Percentiles rank a stretch among this genome's conserved stretches.
These are phyloP conservation scores for Malassezia globosa DNA, from an alignment of 1,284 basidiomycete species.

Conservation along the genomic window DNA sequence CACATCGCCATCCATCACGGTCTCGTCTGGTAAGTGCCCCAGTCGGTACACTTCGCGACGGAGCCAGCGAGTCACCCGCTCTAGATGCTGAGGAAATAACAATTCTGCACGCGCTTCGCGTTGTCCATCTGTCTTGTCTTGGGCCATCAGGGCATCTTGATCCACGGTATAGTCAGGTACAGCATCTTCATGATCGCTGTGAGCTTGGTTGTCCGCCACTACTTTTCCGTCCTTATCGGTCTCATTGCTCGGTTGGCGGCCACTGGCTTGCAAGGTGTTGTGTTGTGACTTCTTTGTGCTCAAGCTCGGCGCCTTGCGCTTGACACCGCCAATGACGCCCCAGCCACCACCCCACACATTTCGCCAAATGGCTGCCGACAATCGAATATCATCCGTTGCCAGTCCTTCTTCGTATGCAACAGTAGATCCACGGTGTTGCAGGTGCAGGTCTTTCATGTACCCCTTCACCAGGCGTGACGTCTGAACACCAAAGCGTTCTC, in stretches of 20 bases:
- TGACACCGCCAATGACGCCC: slow-evolving; percentile 49
- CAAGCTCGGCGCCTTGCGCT: slow-evolving; percentile 24
- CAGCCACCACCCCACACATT: slow-evolving; percentile 61
- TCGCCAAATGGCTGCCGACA: slow-evolving; percentile 81
- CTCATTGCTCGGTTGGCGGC: slow-evolving; percentile 18
- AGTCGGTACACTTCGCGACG: slow-evolving; percentile 65
- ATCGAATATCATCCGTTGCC: slow-evolving; percentile 35
- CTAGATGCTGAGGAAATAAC: slow-evolving; percentile 55
- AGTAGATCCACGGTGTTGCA: slow-evolving; percentile 79
- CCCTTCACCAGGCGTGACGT: slow-evolving; percentile 68
- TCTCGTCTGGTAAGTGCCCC: slow-evolving; percentile 61
- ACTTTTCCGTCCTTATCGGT: slow-evolving; percentile 31
- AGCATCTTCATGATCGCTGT: slow-evolving; percentile 20
- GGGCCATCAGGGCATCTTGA: slow-evolving; percentile 14
- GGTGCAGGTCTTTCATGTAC: slow-evolving; percentile 78
- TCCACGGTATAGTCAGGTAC: slow-evolving; percentile 51
- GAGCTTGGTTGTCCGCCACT: no score
- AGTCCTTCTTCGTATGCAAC: slow-evolving; percentile 72
- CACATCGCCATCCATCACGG: slow-evolving; percentile 16
- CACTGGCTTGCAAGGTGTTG: no score
- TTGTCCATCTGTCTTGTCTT: slow-evolving; percentile 19
- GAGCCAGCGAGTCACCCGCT: slow-evolving; percentile 63
- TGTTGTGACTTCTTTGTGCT: background rate
- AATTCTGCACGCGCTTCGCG: slow-evolving; percentile 48
- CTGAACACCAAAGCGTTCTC: slow-evolving; percentile 60